Percentiles rank a stretch among this genome's conserved stretches.
Evolutionary conservation across 2,329 filamentous ascomycete genomes (phyloP).

Genomic region (Colletotrichum sp.): DNA sequence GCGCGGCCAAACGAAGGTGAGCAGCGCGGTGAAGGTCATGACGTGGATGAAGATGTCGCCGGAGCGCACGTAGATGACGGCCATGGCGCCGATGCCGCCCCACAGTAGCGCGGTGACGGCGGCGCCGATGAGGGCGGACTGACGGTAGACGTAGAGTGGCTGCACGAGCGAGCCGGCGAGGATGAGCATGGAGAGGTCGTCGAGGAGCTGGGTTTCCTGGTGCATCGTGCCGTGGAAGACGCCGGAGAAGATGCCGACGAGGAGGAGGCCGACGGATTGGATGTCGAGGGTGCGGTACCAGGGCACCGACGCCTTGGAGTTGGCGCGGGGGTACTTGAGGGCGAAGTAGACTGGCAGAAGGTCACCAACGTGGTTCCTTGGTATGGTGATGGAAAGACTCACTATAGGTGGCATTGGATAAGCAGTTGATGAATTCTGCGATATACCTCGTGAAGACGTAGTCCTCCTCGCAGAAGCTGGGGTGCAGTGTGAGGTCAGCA

Average conservation of each 20-base stretch:
- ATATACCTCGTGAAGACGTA: slow-evolving; percentile 47
- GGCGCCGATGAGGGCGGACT: slow-evolving; percentile 36
- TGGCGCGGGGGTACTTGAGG: slow-evolving; percentile 38
- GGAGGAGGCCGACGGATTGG: slow-evolving; percentile 44
- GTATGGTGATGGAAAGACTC: not conserved
- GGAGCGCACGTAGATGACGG: slow-evolving; percentile 46
- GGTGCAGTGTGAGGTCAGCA: not conserved
- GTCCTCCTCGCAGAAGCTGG: slow-evolving; percentile 23
- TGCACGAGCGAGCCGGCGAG: slow-evolving; percentile 58
- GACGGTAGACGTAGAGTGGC: slow-evolving; percentile 49
- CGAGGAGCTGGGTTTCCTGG: slow-evolving; percentile 49
- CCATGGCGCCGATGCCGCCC: slow-evolving; percentile 43
- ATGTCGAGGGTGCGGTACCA: slow-evolving; percentile 40
- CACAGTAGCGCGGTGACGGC: slow-evolving; percentile 42
- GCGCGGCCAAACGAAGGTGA: slow-evolving; percentile 36
- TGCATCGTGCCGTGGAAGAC: slow-evolving; percentile 50
- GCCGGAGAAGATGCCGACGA: slow-evolving; percentile 47
- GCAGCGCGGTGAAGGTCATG: slow-evolving; percentile 37
- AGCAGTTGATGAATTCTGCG: slow-evolving; percentile 49
- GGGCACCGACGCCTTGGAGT: slow-evolving; percentile 30
- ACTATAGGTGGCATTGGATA: slow-evolving; percentile 43
- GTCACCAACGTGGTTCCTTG: not conserved
- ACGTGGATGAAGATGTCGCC: slow-evolving; percentile 49
- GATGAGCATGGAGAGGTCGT: slow-evolving; percentile 65
- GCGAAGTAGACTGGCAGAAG: slow-evolving; percentile 40